Percentiles rank a stretch among this genome's conserved stretches.
phyloP scores from a whole-genome alignment of 108 stramenopile genomes.

The Fragilaria radians region DNA sequence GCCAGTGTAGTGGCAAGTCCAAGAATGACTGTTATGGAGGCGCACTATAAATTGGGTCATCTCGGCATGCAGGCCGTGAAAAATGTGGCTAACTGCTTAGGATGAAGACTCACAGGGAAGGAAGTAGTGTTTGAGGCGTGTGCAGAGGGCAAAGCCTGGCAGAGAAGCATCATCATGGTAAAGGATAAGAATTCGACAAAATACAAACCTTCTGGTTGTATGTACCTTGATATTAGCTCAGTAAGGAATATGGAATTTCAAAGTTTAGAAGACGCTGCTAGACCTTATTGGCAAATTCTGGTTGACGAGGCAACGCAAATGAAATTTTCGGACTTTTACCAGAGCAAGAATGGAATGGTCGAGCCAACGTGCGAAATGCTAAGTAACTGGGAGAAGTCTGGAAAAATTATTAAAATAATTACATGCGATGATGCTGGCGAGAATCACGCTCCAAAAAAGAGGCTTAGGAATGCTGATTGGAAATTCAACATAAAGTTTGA shows the following conservation, averaged over 20 bases:
- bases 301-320: slow-evolving; percentile 11
- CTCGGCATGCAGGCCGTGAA: slow-evolving; percentile 5
- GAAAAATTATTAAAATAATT: slow-evolving; percentile 16
- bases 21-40: too few species aligned
- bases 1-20: too few species aligned
- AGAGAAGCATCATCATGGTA: slow-evolving; percentile 13
- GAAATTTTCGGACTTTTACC: too few species aligned
- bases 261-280: too few species aligned
- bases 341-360: slow-evolving; percentile 9
- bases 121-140: slow-evolving; percentile 18
- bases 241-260: too few species aligned
- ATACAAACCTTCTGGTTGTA: slow-evolving; percentile 1
- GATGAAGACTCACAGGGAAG: slow-evolving; percentile 14
- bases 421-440: slow-evolving; percentile 4
- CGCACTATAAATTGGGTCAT: slow-evolving; percentile 21
- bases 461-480: slow-evolving; percentile 12
- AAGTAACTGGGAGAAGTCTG: slow-evolving; percentile 11
- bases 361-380: slow-evolving; percentile 11
- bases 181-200: not conserved
- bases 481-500: too few species aligned
- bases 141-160: slow-evolving; percentile 14
- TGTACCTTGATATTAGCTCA: slow-evolving; percentile 19
- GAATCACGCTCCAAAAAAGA: too few species aligned
- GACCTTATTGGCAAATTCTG: slow-evolving; percentile 2
- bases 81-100: slow-evolving; percentile 9